Evolutionary conservation across 345 rosid species (phyloP).

Genomic region (Populus simonii): DNA sequence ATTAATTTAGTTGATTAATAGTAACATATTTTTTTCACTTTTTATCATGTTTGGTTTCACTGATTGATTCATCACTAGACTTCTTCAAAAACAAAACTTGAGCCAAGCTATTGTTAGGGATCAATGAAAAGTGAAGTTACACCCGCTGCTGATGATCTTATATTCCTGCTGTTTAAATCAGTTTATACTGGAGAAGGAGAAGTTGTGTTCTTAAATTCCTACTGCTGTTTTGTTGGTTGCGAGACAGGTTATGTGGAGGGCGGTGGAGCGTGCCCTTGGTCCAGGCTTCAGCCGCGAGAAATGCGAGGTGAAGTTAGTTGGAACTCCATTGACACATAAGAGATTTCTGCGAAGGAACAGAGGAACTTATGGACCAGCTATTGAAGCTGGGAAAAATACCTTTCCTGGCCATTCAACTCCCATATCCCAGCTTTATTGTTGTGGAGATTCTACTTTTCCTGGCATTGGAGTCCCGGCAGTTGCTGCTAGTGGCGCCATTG

Average conservation of each 20-base stretch:
- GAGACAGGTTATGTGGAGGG: conserved; percentile 80
- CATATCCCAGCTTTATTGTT: conserved; percentile 68
- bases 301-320: conserved; percentile 77
- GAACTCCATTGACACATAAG: conserved; percentile 80
- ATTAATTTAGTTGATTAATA: no score
- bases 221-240: background rate
- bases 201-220: background rate
- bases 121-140: no score
- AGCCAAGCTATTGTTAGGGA: background rate
- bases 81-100: background rate
- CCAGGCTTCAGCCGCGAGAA: conserved; percentile 69
- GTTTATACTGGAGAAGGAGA: no score
- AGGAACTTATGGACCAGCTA: conserved; percentile 88
- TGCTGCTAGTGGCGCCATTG: conserved; percentile 92
- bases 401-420: conserved; percentile 90
- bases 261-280: conserved; percentile 80
- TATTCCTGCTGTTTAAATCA: no score
- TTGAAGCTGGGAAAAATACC: conserved; percentile 69
- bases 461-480: conserved; percentile 94
- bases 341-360: conserved; percentile 75
- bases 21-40: no score
- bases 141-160: no score
- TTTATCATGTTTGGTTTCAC: no score
- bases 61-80: background rate
- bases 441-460: conserved; percentile 92